Evolutionary conservation across 129 eudicot genomes (phyloP), one percentile per base, ranked within the genome.

Genomic region (sunflower (Helianthus annuus)): DNA sequence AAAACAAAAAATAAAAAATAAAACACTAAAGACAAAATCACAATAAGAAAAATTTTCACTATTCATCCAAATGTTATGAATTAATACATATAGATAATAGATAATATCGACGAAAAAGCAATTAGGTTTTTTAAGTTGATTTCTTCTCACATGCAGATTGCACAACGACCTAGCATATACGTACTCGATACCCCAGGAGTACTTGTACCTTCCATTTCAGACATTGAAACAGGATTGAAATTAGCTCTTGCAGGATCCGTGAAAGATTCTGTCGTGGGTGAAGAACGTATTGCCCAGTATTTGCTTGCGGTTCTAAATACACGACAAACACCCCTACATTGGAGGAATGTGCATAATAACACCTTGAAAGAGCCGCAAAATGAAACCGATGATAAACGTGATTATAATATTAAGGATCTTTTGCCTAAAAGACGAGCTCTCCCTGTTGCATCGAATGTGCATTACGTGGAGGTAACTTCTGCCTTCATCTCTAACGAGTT

Each of bases 161-260:
- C 97, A n/a, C 85, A 90, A 69, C 80, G 85, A 72, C 98, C 98
- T 72, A 94, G 97, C 85, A 90, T 94, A 75, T 94, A 94, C 76
- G 96, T 94, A 73, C 72, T 90, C 79, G 98, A 94, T 80, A 90
- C 98, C 48, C 98, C 97, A 10, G 98, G 98, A 77, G 98, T 94
- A 48, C 69, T 94, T 48, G 96, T 94, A 62, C 98, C 97, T 10
- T 82, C 93, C 74, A 94, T 94, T 29, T 84, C 97, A 40, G 87
- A 90, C 76, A 85, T 94, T 32, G 97, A 87, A 78, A 90, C 97
- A 16, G 98, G 97, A 66, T 75, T 90, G 57, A 94, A 94, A 69
- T 81, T 94, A 72, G 98, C 97, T 71, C 68, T 85, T 82, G 84
- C 84, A 93, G 98, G 98, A 52, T 93, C 98, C n/a, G 93, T 94